phyloP scores from a whole-genome alignment of 345 rosid species.

The Noccaea caerulescens region DNA sequence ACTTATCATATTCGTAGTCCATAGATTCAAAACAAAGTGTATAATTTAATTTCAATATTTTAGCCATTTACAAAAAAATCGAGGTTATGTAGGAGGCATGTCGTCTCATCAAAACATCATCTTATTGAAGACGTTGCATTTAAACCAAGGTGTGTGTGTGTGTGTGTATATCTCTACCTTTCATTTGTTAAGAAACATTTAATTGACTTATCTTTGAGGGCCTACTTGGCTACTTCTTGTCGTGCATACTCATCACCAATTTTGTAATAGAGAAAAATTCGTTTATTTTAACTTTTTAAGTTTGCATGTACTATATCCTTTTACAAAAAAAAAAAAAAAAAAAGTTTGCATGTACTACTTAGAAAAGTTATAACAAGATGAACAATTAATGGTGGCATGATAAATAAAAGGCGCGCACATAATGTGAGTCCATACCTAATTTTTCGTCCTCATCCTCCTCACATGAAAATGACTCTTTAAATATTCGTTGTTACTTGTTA shows the following conservation, averaged over 20 bases:
- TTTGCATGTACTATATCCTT: not conserved
- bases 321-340: no score
- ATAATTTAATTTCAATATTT: not conserved
- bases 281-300: not conserved
- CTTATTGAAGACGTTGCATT: constrained; percentile 29
- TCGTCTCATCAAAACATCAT: not conserved
- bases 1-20: not conserved
- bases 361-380: not conserved
- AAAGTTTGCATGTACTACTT: not conserved
- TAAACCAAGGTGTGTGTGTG: constrained; percentile 16
- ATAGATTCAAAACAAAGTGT: not conserved
- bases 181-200: constrained; percentile 22
- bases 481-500: not conserved
- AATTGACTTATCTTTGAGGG: constrained; percentile 23
- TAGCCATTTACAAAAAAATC: not conserved
- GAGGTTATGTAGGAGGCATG: not conserved
- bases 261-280: not conserved
- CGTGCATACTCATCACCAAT: constrained; percentile 4
- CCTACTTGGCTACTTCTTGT: constrained; percentile 16
- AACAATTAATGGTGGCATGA: constrained; percentile 1
- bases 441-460: not conserved
- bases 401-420: constrained; percentile 9
- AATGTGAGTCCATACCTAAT: constrained; percentile 37
- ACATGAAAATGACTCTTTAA: constrained; percentile 29
- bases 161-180: constrained; percentile 4